phyloP scores from a whole-genome alignment of 306 rosid species.

The Vicia faba region DNA sequence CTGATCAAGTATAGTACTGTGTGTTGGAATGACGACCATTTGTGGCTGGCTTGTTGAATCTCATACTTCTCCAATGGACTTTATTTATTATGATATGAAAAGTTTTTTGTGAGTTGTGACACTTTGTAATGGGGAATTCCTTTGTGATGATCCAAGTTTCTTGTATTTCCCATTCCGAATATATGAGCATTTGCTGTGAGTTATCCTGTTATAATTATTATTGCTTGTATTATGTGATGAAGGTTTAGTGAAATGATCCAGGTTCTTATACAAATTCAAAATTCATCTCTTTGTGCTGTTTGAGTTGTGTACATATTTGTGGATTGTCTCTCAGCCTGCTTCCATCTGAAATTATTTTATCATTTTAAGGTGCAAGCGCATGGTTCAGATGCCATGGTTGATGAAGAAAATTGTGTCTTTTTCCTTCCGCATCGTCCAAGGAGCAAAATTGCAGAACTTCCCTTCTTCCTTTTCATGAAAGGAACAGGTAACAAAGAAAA shows the following conservation, averaged over 20 bases:
- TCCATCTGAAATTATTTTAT: slow-evolving; percentile 34
- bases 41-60: slow-evolving; percentile 9
- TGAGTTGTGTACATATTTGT: slow-evolving; percentile 15
- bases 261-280: slow-evolving; percentile 10
- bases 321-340: slow-evolving; percentile 23
- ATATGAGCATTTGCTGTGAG: background rate
- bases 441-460: slow-evolving; percentile 71
- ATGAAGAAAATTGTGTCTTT: slow-evolving; percentile 92
- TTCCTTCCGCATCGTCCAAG: slow-evolving; percentile 98
- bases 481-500: slow-evolving; percentile 80
- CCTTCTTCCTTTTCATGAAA: slow-evolving; percentile 97
- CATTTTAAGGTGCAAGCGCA: slow-evolving; percentile 88
- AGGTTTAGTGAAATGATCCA: background rate
- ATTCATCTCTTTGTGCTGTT: background rate
- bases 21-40: slow-evolving; percentile 27
- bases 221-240: background rate
- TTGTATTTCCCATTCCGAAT: slow-evolving; percentile 17
- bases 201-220: slow-evolving; percentile 16
- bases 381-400: slow-evolving; percentile 98
- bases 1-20: background rate
- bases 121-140: background rate
- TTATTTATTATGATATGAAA: slow-evolving; percentile 13
- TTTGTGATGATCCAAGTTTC: background rate
- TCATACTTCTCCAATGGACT: slow-evolving; percentile 17
- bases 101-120: background rate